Evolutionary conservation across 208 protist species (phyloP).

Genomic region (Balamuthia mandrillaris): DNA sequence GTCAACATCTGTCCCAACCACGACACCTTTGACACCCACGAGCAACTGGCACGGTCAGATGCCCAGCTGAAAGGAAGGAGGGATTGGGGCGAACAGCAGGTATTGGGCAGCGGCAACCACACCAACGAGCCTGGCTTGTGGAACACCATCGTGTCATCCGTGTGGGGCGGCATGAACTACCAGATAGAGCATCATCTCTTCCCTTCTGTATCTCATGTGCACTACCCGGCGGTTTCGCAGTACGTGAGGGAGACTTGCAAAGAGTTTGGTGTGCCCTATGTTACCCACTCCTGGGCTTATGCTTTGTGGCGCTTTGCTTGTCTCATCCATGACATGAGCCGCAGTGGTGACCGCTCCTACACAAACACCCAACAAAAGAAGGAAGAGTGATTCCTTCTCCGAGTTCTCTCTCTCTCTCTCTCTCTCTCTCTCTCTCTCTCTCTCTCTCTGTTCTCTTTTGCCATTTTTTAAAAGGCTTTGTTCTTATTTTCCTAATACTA

Average conservation of each 20-base stretch:
- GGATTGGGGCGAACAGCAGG: slow-evolving; percentile 36
- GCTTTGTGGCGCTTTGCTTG: too few species aligned
- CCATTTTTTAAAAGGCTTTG: too few species aligned
- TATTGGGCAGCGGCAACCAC: slow-evolving; percentile 27
- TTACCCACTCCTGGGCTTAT: slow-evolving; percentile 36
- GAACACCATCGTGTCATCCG: slow-evolving; percentile 55
- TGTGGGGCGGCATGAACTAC: slow-evolving; percentile 40
- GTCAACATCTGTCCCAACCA: slow-evolving; percentile 26
- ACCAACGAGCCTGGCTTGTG: slow-evolving; percentile 6
- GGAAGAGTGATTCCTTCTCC: too few species aligned
- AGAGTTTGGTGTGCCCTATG: slow-evolving; percentile 18
- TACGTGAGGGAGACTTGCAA: neutral
- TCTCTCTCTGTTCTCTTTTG: too few species aligned
- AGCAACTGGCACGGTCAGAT: neutral
- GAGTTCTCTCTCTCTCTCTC: too few species aligned
- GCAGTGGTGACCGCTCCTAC: too few species aligned
- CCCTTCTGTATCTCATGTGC: neutral
- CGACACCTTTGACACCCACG: slow-evolving; percentile 26
- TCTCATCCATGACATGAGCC: too few species aligned
- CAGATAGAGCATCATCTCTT: slow-evolving; percentile 41
- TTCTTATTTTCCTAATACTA: too few species aligned
- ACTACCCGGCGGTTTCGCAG: slow-evolving; percentile 12
- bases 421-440: too few species aligned
- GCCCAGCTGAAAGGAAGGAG: neutral
- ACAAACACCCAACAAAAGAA: too few species aligned